Evolutionary conservation across 2,329 filamentous ascomycete genomes (phyloP).

Genomic region (Trichoderma asperellum): DNA sequence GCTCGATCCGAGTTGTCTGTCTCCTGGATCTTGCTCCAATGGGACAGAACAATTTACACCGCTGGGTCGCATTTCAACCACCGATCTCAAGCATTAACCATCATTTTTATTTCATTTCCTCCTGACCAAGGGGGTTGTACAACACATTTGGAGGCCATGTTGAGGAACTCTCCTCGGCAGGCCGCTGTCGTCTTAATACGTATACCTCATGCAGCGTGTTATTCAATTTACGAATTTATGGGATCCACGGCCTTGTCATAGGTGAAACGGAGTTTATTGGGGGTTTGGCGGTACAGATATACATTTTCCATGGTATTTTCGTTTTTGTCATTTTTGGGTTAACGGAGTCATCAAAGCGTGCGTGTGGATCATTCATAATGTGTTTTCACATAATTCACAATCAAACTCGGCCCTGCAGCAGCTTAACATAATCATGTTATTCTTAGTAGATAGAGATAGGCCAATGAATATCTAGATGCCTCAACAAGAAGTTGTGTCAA

Average conservation of each 20-base stretch:
- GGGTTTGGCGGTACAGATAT: conserved; percentile 7
- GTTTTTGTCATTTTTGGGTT: neutral
- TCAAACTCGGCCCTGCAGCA: conserved; percentile 6
- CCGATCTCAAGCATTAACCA: neutral
- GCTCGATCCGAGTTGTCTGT: neutral
- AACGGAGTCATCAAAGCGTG: neutral
- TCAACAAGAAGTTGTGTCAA: neutral
- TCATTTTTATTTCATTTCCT: neutral
- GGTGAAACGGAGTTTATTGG: conserved; percentile 20
- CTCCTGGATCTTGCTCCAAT: neutral
- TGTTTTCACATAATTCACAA: neutral
- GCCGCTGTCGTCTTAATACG: conserved; percentile 1
- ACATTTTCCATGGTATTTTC: conserved; percentile 12
- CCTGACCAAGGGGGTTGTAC: neutral
- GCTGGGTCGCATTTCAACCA: neutral
- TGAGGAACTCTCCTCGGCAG: neutral
- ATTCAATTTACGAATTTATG: conserved; percentile 25
- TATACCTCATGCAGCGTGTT: conserved; percentile 16
- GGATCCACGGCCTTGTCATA: conserved; percentile 18
- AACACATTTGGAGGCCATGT: neutral
- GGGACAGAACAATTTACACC: neutral
- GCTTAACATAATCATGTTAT: conserved; percentile 2
- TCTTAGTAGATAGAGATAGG: conserved; percentile 13
- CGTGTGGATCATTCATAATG: conserved; percentile 4
- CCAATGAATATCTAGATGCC: conserved; percentile 13